Conservation (phyloP, 148 eudicot species). For the Amaranthus palmeri region DNA sequence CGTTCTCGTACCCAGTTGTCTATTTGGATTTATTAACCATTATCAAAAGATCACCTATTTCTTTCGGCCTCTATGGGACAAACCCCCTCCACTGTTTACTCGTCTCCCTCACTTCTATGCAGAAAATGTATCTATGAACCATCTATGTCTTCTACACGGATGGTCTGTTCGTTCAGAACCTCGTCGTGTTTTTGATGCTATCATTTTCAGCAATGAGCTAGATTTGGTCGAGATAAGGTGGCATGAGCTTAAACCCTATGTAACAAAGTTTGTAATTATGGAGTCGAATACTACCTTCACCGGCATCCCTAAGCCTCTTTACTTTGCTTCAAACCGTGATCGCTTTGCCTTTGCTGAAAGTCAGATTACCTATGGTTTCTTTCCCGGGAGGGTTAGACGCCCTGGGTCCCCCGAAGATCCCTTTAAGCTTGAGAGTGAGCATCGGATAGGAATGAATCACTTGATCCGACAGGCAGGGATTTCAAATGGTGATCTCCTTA, state of each 20-base stretch:
- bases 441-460: constrained; percentile 59
- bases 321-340: constrained; percentile 43
- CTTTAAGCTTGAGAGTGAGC: constrained; percentile 51
- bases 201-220: constrained; percentile 79
- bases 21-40: constrained; percentile 39
- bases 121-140: constrained; percentile 70
- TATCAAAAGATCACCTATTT: constrained; percentile 64
- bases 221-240: constrained; percentile 83
- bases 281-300: constrained; percentile 90
- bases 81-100: constrained; percentile 55
- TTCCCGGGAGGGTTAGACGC: constrained; percentile 38
- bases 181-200: constrained; percentile 69
- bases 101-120: constrained; percentile 77
- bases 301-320: constrained; percentile 70
- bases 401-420: constrained; percentile 45
- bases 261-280: constrained; percentile 70
- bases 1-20: constrained; percentile 38
- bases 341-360: constrained; percentile 61
- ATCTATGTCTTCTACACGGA: constrained; percentile 72
- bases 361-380: constrained; percentile 49
- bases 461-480: constrained; percentile 57
- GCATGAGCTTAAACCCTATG: constrained; percentile 67
- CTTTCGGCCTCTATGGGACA: constrained; percentile 88
- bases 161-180: constrained; percentile 73
- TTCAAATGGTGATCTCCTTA: constrained; percentile 56